Evolutionary conservation across 306 rosid species (phyloP), one percentile per base, ranked within the genome.

Genomic region (Castanea sativa): DNA sequence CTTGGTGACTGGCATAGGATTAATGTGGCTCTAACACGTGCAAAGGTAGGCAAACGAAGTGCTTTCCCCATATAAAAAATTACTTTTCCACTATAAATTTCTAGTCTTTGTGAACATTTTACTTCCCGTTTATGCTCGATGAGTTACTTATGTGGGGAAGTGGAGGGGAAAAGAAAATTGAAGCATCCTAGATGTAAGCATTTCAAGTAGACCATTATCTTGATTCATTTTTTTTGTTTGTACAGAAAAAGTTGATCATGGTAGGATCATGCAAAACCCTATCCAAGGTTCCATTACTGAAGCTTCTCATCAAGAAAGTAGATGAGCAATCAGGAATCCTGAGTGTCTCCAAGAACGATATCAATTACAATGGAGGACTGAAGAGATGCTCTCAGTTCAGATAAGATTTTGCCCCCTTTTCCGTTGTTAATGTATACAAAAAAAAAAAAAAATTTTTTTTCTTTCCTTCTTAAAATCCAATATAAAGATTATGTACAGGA

Each of bases 1-100:
- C 99, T 95, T 15, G 94, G 97, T 83, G 99, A 95, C 78, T 95
- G 99, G 99, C 99, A 93, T 83, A 83, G 97, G 85, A 91, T 92
- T 76, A 95, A 95, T 76, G 98, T 95, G 58, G 99, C 98, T 72
- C 86, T 95, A 60, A 95, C 99, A 20, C 94, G 98, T 80, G 99
- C 96, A 45, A 91, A 91, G 99, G 98, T 95, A 76, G 12, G 76
- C 41, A 20, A 69, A 35, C 13, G 20, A 30, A 77, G 0, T 73
- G 38, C 83, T 56, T 57, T 52, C 38, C 5, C n/a, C 13, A 1
- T 41, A 2, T 5, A n/a, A 65, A 32, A 67, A 19, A 19, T 5
- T 8, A 67, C n/a, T 33, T 9, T 30, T 30, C 8, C 38, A 32
- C 43, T 32, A 29, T 18, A 64, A 63, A 32, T 64, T 64, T 64